Evolutionary conservation across 164 flowering plant genomes (phyloP).

Genomic region (Vitis riparia): DNA sequence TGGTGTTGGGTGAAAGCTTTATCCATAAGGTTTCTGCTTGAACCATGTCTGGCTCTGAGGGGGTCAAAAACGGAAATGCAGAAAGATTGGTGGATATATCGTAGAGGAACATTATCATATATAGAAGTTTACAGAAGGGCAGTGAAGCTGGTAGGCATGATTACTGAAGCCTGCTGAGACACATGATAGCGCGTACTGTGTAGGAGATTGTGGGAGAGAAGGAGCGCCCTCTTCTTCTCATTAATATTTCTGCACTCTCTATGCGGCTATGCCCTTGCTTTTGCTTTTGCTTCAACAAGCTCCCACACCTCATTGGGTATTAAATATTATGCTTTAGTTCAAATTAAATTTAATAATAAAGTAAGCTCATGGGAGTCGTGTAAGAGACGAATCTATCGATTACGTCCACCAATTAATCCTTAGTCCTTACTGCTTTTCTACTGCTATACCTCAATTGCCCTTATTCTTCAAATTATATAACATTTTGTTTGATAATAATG

Average conservation of each 20-base stretch:
- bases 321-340: neutral
- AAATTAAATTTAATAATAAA: constrained; percentile 1
- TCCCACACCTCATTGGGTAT: neutral
- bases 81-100: neutral
- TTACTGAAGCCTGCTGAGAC: constrained; percentile 24
- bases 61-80: constrained; percentile 4
- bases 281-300: neutral
- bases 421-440: neutral
- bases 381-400: constrained; percentile 12
- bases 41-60: constrained; percentile 25
- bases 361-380: constrained; percentile 13
- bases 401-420: constrained; percentile 7
- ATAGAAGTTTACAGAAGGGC: neutral
- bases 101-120: neutral
- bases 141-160: constrained; percentile 11
- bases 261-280: neutral
- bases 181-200: constrained; percentile 16
- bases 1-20: constrained; percentile 26
- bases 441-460: too few species aligned
- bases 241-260: neutral
- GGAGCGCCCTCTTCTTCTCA: constrained; percentile 14
- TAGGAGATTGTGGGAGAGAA: neutral
- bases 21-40: constrained; percentile 26
- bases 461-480: too few species aligned
- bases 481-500: too few species aligned